These are phyloP conservation scores for Hypoxylon lienhwacheense DNA, from an alignment of 495 filamentous ascomycete species.

Conservation along the genomic window DNA sequence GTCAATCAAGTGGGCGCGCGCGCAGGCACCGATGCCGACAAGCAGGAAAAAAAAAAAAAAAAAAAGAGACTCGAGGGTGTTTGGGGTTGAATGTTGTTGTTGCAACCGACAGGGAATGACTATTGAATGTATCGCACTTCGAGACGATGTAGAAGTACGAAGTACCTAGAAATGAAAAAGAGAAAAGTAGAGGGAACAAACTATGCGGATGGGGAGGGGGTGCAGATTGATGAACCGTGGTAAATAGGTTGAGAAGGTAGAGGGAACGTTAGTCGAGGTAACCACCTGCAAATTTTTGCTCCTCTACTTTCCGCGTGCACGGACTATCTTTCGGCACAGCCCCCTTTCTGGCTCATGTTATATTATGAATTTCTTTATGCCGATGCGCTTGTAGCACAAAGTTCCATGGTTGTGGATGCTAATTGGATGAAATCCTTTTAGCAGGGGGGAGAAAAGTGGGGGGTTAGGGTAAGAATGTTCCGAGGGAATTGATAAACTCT, in stretches of 20 bases:
- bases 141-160: constrained; percentile 17
- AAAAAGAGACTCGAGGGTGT: constrained; percentile 15
- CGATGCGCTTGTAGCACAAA: neutral
- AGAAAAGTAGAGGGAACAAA: constrained; percentile 35
- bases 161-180: constrained; percentile 26
- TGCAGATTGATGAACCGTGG: constrained; percentile 19
- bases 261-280: constrained; percentile 29
- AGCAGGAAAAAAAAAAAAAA: too few relatives aligned
- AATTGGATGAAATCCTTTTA: constrained; percentile 7
- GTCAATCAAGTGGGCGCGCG: constrained; percentile 18
- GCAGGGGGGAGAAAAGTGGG: neutral
- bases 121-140: constrained; percentile 22
- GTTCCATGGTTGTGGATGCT: too few relatives aligned
- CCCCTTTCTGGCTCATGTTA: constrained; percentile 11
- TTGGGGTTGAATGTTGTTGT: constrained; percentile 26
- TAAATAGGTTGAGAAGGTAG: constrained; percentile 15
- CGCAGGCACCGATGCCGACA: constrained; percentile 22
- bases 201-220: constrained; percentile 30
- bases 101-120: constrained; percentile 26
- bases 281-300: constrained; percentile 17
- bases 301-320: constrained; percentile 14
- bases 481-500: too few relatives aligned
- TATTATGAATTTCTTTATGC: constrained; percentile 12
- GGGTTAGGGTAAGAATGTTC: neutral
- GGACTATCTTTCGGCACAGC: constrained; percentile 12